Evolutionary conservation across 768 basidiomycete genomes (phyloP).

Genomic region (Guyanaporus albipodus): DNA sequence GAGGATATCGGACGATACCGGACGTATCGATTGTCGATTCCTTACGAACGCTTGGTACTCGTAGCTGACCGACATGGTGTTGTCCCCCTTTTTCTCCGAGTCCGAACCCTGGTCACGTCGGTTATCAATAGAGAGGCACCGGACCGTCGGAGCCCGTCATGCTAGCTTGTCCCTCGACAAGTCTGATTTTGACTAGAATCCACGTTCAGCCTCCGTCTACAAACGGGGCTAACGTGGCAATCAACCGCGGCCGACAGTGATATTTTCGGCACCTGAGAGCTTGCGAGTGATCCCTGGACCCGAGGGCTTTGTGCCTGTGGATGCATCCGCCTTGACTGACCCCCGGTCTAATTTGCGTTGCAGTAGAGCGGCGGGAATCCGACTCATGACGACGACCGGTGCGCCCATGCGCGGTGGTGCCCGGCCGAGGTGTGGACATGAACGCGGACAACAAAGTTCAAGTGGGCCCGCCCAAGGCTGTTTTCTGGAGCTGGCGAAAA

Average conservation of each 20-base stretch:
- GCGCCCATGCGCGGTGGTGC: too few species aligned
- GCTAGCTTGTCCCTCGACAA: conserved; percentile 17
- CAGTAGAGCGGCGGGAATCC: conserved; percentile 11
- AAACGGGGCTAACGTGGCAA: conserved; percentile 26
- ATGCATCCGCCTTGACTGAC: not conserved
- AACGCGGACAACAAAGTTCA: too few species aligned
- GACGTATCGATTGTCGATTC: not conserved
- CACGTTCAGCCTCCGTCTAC: conserved; percentile 8
- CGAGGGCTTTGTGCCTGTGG: conserved; percentile 19
- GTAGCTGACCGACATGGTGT: not conserved
- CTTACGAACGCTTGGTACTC: not conserved
- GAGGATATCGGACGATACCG: conserved; percentile 22
- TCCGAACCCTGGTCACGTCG: conserved; percentile 1
- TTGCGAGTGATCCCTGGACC: conserved; percentile 29
- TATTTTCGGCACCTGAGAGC: not conserved
- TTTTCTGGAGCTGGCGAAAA: too few species aligned
- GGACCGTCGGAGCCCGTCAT: conserved; percentile 2
- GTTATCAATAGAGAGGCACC: conserved; percentile 6
- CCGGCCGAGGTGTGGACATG: too few species aligned
- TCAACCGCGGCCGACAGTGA: conserved; percentile 15
- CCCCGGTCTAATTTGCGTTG: not conserved
- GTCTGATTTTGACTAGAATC: conserved; percentile 21
- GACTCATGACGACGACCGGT: conserved; percentile 1
- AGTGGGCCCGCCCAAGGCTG: too few species aligned
- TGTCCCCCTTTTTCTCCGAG: conserved; percentile 6